Percentiles rank a stretch among this genome's conserved stretches.
Evolutionary conservation across 2,329 filamentous ascomycete species (phyloP).

Genomic region (Grosmannia serpens): DNA sequence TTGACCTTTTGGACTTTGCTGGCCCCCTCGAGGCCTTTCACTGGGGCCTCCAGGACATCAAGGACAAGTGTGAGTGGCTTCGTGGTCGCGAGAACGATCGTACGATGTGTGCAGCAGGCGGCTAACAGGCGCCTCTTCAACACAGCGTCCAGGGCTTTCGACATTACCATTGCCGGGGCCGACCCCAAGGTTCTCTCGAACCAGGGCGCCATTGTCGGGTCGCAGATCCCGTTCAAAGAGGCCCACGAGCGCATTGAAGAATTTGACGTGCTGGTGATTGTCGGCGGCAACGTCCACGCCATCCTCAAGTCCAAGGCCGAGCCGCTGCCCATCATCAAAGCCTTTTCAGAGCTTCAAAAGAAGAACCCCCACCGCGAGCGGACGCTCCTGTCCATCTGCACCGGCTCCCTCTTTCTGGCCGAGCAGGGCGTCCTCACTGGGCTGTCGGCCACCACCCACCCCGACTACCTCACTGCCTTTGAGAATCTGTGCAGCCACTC

Average conservation of each 20-base stretch:
- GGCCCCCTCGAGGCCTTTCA: conserved; percentile 42
- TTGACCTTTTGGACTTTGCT: conserved; percentile 47
- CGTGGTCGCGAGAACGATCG: not conserved
- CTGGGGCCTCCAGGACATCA: conserved; percentile 39
- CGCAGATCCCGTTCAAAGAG: conserved; percentile 69
- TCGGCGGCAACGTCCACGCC: conserved; percentile 56
- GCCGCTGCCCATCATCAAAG: conserved; percentile 60
- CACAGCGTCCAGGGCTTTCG: conserved; percentile 44
- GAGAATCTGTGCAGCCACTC: conserved; percentile 72
- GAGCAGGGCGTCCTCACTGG: conserved; percentile 67
- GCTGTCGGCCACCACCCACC: conserved; percentile 71
- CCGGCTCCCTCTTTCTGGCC: conserved; percentile 66
- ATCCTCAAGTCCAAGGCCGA: conserved; percentile 57
- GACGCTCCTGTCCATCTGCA: conserved; percentile 70
- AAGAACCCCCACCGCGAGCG: conserved; percentile 69
- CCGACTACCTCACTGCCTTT: conserved; percentile 67
- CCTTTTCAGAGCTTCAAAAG: conserved; percentile 70
- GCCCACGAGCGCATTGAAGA: conserved; percentile 62
- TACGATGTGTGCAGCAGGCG: too few species aligned
- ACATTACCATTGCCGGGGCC: conserved; percentile 41
- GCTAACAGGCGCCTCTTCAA: conserved; percentile 2
- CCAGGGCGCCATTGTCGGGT: conserved; percentile 58
- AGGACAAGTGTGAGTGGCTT: conserved; percentile 35
- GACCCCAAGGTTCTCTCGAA: conserved; percentile 44
- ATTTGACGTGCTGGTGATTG: conserved; percentile 68